A percentile compares a stretch with the other conserved stretches of the same genome.
These are phyloP conservation scores for Aurinia saxatilis DNA, from an alignment of 345 rosid genomes.

Conservation along the genomic window DNA sequence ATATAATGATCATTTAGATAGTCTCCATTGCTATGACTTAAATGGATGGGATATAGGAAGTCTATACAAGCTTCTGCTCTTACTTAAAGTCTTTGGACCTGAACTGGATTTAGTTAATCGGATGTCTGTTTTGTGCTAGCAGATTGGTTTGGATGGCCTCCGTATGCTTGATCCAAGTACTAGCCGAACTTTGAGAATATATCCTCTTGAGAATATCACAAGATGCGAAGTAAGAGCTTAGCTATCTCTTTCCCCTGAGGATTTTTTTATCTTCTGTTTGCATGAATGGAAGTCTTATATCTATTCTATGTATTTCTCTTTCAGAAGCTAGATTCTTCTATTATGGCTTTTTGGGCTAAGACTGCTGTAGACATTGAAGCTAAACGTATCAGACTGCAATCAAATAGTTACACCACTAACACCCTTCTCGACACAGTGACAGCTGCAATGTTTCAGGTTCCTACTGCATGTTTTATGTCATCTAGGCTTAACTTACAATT, in stretches of 20 bases:
- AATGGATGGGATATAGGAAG: neutral
- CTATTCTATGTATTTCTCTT: neutral
- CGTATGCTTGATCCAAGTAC: slow-evolving; percentile 94
- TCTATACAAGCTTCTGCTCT: neutral
- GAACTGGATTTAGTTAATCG: neutral
- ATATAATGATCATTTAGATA: too few relatives aligned
- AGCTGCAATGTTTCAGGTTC: slow-evolving; percentile 98
- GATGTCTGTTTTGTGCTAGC: slow-evolving; percentile 16
- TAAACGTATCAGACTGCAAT: slow-evolving; percentile 88
- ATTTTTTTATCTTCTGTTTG: neutral
- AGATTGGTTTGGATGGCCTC: slow-evolving; percentile 98
- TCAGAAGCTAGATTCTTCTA: slow-evolving; percentile 77
- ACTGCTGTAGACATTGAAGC: slow-evolving; percentile 90
- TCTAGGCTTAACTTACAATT: neutral
- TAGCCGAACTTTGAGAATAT: slow-evolving; percentile 80
- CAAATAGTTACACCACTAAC: slow-evolving; percentile 81
- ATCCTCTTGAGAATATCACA: slow-evolving; percentile 88
- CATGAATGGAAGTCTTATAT: neutral
- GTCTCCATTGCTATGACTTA: neutral
- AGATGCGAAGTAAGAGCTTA: slow-evolving; percentile 73
- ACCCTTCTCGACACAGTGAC: slow-evolving; percentile 88
- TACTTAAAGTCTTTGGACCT: neutral
- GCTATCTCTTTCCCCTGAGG: neutral
- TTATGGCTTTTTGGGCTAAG: slow-evolving; percentile 95
- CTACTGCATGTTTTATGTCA: neutral